A percentile compares a stretch with the other conserved stretches of the same genome.
Evolutionary conservation across 2,329 filamentous ascomycete genomes (phyloP).

Genomic region (Fusarium sp.): DNA sequence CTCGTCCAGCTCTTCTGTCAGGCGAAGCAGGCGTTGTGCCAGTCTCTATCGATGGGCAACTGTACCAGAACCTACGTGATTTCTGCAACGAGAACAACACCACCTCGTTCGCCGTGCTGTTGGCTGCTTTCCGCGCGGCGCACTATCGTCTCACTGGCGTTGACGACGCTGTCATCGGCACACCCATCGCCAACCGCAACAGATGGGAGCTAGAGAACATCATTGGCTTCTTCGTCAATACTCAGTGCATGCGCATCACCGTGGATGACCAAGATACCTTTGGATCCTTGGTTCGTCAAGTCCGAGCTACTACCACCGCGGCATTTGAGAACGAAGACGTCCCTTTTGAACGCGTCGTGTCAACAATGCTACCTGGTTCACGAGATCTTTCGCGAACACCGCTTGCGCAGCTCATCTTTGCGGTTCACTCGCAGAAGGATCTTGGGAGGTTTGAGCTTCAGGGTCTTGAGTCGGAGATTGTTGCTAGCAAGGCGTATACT

Average conservation of each 20-base stretch:
- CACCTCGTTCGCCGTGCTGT: slow-evolving; percentile 28
- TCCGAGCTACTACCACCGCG: background rate
- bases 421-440: slow-evolving; percentile 31
- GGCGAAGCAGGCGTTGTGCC: slow-evolving; percentile 13
- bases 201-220: slow-evolving; percentile 29
- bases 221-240: slow-evolving; percentile 44
- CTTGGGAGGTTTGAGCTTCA: slow-evolving; percentile 32
- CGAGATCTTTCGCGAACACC: slow-evolving; percentile 9
- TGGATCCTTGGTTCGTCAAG: slow-evolving; percentile 17
- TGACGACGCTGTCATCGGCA: slow-evolving; percentile 39
- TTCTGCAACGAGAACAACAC: slow-evolving; percentile 18
- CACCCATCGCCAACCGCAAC: slow-evolving; percentile 31
- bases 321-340: slow-evolving; percentile 13
- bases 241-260: slow-evolving; percentile 40
- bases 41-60: slow-evolving; percentile 1
- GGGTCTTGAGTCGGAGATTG: slow-evolving; percentile 16
- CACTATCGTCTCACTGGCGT: slow-evolving; percentile 43
- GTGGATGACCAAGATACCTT: slow-evolving; percentile 29
- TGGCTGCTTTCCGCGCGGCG: slow-evolving; percentile 39
- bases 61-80: slow-evolving; percentile 8
- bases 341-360: slow-evolving; percentile 10
- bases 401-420: slow-evolving; percentile 13
- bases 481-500: slow-evolving; percentile 4
- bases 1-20: slow-evolving; percentile 23
- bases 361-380: background rate